Evolutionary conservation across 495 filamentous ascomycete species (phyloP).

Genomic region (Sabuloglossum arenarium): DNA sequence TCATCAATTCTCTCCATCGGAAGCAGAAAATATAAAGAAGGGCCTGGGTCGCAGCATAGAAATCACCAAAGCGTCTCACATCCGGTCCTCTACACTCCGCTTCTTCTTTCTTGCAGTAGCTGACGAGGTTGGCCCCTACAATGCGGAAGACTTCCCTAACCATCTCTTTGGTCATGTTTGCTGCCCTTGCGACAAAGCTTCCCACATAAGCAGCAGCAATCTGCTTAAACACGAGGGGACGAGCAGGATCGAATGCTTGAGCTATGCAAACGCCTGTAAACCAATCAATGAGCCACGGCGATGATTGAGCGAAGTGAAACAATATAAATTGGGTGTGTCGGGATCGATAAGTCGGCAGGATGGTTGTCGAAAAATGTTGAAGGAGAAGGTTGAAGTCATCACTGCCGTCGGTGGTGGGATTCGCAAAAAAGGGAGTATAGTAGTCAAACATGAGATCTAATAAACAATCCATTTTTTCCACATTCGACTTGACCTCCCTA

Average conservation of each 20-base stretch:
- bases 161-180: slow-evolving; percentile 49
- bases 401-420: slow-evolving; percentile 19
- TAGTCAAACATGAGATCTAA: slow-evolving; percentile 74
- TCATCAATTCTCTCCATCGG: slow-evolving; percentile 77
- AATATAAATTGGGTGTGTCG: slow-evolving; percentile 79
- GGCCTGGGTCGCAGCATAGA: slow-evolving; percentile 80
- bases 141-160: slow-evolving; percentile 60
- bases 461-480: slow-evolving; percentile 83
- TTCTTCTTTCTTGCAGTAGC: slow-evolving; percentile 42
- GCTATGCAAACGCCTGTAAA: slow-evolving; percentile 64
- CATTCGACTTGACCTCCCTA: slow-evolving; percentile 50
- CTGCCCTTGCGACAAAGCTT: slow-evolving; percentile 77
- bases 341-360: slow-evolving; percentile 72
- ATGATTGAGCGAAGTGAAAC: slow-evolving; percentile 77
- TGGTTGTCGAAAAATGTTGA: slow-evolving; percentile 60
- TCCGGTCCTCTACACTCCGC: slow-evolving; percentile 58
- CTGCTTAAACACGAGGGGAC: slow-evolving; percentile 50
- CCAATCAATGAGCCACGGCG: slow-evolving; percentile 48
- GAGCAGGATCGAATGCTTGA: slow-evolving; percentile 38
- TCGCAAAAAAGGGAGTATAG: slow-evolving; percentile 46
- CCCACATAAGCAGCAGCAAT: slow-evolving; percentile 82
- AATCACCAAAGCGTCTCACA: slow-evolving; percentile 57
- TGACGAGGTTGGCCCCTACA: slow-evolving; percentile 49
- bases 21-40: slow-evolving; percentile 94
- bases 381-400: slow-evolving; percentile 47